Evolutionary conservation across 163 green algal species (phyloP), one percentile per base, ranked within the genome.

Genomic region (Volvox carteri): DNA sequence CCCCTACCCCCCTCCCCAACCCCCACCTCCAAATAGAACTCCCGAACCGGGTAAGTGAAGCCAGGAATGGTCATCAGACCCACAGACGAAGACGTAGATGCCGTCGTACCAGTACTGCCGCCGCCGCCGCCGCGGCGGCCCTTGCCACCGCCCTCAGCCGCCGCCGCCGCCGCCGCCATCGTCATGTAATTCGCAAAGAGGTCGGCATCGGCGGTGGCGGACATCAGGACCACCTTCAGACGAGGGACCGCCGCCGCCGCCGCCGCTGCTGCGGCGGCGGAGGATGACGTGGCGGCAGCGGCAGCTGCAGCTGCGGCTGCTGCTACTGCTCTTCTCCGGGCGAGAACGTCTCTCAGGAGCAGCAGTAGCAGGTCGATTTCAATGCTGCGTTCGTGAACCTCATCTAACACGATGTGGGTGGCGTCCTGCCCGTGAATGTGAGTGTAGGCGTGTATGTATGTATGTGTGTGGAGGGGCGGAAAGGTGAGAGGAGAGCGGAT

Each of bases 141-240:
- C 56, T 68, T 86, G 72, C 5, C 44, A 77, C 44, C 50, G 48
- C 35, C 50, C 76, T 50, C 16, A 30, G 46, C 73, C 44, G 9
- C 37, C 39, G 41, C 37, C 28, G 16, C 58, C 70, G 28, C n/a
- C 76, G 58, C 28, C 73, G 42, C 33, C 62, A 6, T 48, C 50
- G 18, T 44, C 76, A 99, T 98, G 91, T 99, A 99, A 4, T 73
- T 18, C 0, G 93, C 93, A 93, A 99, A 99, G n/a, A 97, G 90
- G 16, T 96, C 89, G 1, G 97, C 95, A 68, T 99, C 96, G 0
- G 97, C 95, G 6, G 98, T 99, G 33, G 98, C 98, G 30, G 93
- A 98, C 98, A 99, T 99, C 28, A 99, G 96, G 62, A 99, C 91
- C 1, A 99, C 77, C 46, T 93, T 92, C 21, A 95, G 92, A 9